Evolutionary conservation across 495 filamentous ascomycete species (phyloP).

Genomic region (Chaetomium fimeti): DNA sequence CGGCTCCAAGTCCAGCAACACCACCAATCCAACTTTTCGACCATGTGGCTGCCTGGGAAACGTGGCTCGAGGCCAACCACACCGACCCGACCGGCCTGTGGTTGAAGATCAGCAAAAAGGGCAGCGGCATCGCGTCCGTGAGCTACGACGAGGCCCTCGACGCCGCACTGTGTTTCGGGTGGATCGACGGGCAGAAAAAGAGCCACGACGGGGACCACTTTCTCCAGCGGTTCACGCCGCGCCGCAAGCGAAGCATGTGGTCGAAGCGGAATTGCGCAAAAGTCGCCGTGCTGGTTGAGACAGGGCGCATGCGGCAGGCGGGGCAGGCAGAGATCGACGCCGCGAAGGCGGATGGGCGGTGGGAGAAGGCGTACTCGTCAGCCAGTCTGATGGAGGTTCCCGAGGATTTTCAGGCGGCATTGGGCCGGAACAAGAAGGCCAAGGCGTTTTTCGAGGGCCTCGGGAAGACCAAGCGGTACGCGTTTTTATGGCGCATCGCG

Average conservation of each 20-base stretch:
- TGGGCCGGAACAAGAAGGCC: slow-evolving; percentile 37
- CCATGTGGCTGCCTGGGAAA: slow-evolving; percentile 30
- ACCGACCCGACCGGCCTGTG: slow-evolving; percentile 47
- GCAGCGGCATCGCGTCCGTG: slow-evolving; percentile 44
- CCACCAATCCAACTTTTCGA: slow-evolving; percentile 22
- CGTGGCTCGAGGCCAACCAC: slow-evolving; percentile 46
- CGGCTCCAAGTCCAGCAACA: neutral
- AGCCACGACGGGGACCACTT: slow-evolving; percentile 43
- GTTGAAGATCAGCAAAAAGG: slow-evolving; percentile 56
- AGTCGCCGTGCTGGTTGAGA: slow-evolving; percentile 39
- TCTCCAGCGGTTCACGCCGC: slow-evolving; percentile 55
- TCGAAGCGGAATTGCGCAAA: slow-evolving; percentile 50
- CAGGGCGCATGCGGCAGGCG: slow-evolving; percentile 49
- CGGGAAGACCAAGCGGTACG: slow-evolving; percentile 45
- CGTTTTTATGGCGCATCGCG: slow-evolving; percentile 45
- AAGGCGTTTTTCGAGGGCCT: slow-evolving; percentile 41
- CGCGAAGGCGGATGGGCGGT: slow-evolving; percentile 55
- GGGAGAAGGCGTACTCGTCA: slow-evolving; percentile 55
- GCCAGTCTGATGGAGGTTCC: slow-evolving; percentile 46
- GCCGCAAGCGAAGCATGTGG: slow-evolving; percentile 54
- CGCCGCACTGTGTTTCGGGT: slow-evolving; percentile 56
- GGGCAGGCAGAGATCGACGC: slow-evolving; percentile 51
- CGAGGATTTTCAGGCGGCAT: slow-evolving; percentile 41
- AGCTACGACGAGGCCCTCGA: slow-evolving; percentile 56
- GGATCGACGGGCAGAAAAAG: slow-evolving; percentile 58